Conservation (phyloP, 2,329 filamentous ascomycete genomes). For the Fusarium goolgardi region DNA sequence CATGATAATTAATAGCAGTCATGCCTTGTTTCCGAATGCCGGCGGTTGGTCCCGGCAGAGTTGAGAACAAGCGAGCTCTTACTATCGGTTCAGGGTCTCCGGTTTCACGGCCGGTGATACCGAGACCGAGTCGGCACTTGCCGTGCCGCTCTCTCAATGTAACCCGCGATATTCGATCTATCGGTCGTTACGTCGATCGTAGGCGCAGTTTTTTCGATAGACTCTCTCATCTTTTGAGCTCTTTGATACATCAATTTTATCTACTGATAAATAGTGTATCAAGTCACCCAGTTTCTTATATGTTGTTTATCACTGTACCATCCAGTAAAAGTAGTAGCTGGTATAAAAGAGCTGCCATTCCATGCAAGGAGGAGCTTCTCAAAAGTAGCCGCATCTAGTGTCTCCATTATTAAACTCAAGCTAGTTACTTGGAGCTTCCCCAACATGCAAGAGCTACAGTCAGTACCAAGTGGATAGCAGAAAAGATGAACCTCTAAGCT, state of each 20-base stretch:
- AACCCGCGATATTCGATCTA: neutral
- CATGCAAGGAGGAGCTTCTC: neutral
- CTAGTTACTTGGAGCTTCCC: slow-evolving; percentile 20
- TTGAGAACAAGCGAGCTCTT: slow-evolving; percentile 5
- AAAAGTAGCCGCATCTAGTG: slow-evolving; percentile 22
- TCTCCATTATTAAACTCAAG: slow-evolving; percentile 12
- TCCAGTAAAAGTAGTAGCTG: neutral
- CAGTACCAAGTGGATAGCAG: no score
- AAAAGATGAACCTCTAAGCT: no score
- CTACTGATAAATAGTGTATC: neutral
- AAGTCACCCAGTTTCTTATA: no score
- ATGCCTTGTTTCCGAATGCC: slow-evolving; percentile 16
- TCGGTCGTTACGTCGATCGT: neutral
- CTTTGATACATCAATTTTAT: neutral
- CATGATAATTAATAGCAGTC: neutral
- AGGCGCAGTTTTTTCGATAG: neutral
- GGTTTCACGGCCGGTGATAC: neutral
- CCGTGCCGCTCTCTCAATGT: neutral
- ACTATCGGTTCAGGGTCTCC: neutral
- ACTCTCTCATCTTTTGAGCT: neutral
- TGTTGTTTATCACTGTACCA: neutral
- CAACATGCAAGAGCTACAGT: slow-evolving; percentile 18
- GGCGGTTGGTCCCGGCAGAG: slow-evolving; percentile 9
- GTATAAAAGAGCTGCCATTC: neutral
- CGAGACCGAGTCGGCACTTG: slow-evolving; percentile 17